A percentile compares a stretch with the other conserved stretches of the same genome.
Conservation (phyloP, 345 rosid species). For the Arabidopsis suecica region DNA sequence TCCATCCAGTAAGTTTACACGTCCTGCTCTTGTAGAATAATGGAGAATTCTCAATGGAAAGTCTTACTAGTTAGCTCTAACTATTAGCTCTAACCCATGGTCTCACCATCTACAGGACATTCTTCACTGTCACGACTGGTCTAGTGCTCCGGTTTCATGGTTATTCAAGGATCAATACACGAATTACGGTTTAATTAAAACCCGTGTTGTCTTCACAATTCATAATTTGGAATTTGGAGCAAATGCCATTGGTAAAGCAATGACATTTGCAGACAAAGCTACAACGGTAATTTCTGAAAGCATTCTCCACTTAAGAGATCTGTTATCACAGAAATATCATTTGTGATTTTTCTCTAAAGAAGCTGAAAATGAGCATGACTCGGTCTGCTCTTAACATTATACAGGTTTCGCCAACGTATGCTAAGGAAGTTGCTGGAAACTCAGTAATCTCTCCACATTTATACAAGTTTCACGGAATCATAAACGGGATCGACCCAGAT, state of each 20-base stretch:
- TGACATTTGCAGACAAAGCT: slow-evolving; percentile 81
- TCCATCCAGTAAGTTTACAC: slow-evolving; percentile 70
- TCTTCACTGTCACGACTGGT: slow-evolving; percentile 98
- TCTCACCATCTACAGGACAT: slow-evolving; percentile 68
- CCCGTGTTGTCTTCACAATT: slow-evolving; percentile 86
- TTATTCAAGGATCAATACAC: slow-evolving; percentile 77
- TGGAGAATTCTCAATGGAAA: background rate
- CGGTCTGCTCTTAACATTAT: slow-evolving; percentile 3
- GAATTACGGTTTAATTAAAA: slow-evolving; percentile 79
- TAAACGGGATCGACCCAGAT: slow-evolving; percentile 92
- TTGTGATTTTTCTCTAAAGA: background rate
- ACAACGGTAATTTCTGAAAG: slow-evolving; percentile 67
- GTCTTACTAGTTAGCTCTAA: background rate
- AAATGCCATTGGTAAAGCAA: slow-evolving; percentile 71
- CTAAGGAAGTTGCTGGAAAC: slow-evolving; percentile 87
- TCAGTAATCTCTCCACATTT: slow-evolving; percentile 73
- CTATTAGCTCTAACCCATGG: background rate
- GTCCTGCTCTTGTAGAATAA: background rate
- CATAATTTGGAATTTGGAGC: slow-evolving; percentile 94
- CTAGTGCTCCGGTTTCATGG: slow-evolving; percentile 92
- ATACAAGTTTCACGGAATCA: slow-evolving; percentile 82
- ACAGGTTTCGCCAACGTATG: slow-evolving; percentile 82
- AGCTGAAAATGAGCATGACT: slow-evolving; percentile 4
- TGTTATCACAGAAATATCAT: background rate
- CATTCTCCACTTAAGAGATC: slow-evolving; percentile 3